phyloP scores from a whole-genome alignment of 805 yeast genomes.

The Brettanomyces bruxellensis region DNA sequence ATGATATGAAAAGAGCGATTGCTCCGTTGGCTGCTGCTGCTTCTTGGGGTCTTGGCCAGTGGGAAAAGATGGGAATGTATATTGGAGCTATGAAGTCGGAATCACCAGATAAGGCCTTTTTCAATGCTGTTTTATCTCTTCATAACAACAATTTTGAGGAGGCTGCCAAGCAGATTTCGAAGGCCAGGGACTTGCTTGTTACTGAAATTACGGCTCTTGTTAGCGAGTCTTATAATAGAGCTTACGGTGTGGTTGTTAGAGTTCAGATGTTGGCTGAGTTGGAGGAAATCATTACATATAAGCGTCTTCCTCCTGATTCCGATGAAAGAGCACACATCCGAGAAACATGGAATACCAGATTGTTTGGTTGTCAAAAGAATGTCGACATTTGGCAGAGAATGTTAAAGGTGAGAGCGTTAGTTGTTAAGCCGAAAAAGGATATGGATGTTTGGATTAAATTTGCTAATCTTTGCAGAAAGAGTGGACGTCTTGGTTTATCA shows the following conservation, averaged over 20 bases:
- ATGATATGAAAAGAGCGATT: conserved; percentile 69
- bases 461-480: conserved; percentile 90
- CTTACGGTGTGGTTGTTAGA: conserved; percentile 92
- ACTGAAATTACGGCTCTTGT: conserved; percentile 93
- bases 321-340: conserved; percentile 73
- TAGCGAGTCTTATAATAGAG: conserved; percentile 92
- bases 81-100: conserved; percentile 84
- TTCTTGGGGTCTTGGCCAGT: conserved; percentile 94
- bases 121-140: conserved; percentile 78
- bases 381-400: conserved; percentile 99
- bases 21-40: conserved; percentile 99
- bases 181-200: conserved; percentile 82
- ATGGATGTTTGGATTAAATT: conserved; percentile 98
- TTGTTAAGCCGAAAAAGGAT: conserved; percentile 90
- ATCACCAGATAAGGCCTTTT: conserved; percentile 92
- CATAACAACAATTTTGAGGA: conserved; percentile 81
- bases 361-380: conserved; percentile 89
- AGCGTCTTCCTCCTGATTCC: conserved; percentile 73
- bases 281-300: conserved; percentile 89
- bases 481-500: conserved; percentile 86
- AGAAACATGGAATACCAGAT: conserved; percentile 88
- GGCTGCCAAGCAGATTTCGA: conserved; percentile 68
- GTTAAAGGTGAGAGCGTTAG: conserved; percentile 86
- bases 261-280: conserved; percentile 96
- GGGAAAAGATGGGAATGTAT: conserved; percentile 93